phyloP scores from a whole-genome alignment of 768 basidiomycete species.

The Boletus huronensis region DNA sequence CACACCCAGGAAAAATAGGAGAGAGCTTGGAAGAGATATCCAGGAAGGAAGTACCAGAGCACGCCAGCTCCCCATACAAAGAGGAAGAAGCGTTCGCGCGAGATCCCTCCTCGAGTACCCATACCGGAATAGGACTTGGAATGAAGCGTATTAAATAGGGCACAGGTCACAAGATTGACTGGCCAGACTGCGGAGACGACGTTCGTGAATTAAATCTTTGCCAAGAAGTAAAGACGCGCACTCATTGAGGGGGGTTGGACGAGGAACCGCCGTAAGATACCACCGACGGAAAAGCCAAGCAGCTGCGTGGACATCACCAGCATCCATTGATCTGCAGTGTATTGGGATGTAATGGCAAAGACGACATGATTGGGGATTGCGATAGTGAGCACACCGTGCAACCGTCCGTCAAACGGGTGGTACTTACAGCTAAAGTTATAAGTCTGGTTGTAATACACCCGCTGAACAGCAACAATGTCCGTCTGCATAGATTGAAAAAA shows the following conservation, averaged over 20 bases:
- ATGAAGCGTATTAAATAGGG: conserved; percentile 73
- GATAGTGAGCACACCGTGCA: not conserved
- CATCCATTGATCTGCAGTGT: conserved; percentile 50
- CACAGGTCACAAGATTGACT: conserved; percentile 63
- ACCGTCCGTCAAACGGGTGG: not conserved
- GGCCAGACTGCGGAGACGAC: conserved; percentile 65
- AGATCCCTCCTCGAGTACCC: conserved; percentile 43
- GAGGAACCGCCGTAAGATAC: conserved; percentile 57
- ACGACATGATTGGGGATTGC: not conserved
- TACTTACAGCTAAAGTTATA: conserved; percentile 49
- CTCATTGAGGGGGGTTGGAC: conserved; percentile 66
- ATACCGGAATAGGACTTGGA: conserved; percentile 46
- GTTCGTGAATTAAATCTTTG: not conserved
- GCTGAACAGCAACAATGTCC: conserved; percentile 71
- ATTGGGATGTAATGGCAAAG: not conserved
- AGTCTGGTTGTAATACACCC: conserved; percentile 59
- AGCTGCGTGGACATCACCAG: conserved; percentile 70
- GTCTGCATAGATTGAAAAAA: conserved; percentile 41
- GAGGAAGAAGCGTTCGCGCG: conserved; percentile 51
- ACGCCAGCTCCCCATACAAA: conserved; percentile 35
- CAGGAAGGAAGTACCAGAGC: conserved; percentile 61
- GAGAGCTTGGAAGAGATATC: conserved; percentile 67
- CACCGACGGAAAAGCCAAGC: conserved; percentile 61
- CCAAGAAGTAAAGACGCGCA: conserved; percentile 21
- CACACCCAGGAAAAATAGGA: conserved; percentile 58